Conservation (phyloP, 352 stramenopile genomes). For the Blastocystis hominis region DNA sequence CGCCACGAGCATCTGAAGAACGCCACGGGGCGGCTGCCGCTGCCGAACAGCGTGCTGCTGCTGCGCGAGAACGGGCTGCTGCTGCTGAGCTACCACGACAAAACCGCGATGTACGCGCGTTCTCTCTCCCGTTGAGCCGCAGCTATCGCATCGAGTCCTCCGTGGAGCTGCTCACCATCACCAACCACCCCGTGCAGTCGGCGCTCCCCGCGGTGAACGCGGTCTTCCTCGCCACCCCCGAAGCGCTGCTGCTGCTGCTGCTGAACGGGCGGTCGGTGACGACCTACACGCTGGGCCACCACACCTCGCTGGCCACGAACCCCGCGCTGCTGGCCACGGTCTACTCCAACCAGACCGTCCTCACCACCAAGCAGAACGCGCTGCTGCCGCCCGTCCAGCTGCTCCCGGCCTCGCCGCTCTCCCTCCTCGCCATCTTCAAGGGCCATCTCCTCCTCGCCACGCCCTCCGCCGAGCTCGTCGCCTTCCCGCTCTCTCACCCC, state of each 20-base stretch:
- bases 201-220: neutral
- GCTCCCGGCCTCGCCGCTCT: neutral
- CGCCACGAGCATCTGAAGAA: conserved; percentile 20
- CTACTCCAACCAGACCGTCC: conserved; percentile 19
- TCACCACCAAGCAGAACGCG: neutral
- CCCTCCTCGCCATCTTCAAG: conserved; percentile 1
- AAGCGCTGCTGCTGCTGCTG: neutral
- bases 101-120: conserved; percentile 1
- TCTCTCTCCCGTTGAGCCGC: neutral
- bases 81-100: conserved; percentile 4
- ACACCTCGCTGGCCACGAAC: neutral
- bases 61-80: neutral
- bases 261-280: neutral
- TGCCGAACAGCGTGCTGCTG: neutral
- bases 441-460: conserved; percentile 31
- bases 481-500: conserved; percentile 28
- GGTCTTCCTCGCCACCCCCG: neutral
- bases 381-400: conserved; percentile 1
- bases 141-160: neutral
- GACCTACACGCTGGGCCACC: neutral
- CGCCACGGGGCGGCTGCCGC: neutral
- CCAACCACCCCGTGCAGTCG: neutral
- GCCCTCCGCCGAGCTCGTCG: neutral
- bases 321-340: neutral
- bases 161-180: neutral